phyloP scores from a whole-genome alignment of 768 basidiomycete genomes.

The Kwoniella heveanensis region DNA sequence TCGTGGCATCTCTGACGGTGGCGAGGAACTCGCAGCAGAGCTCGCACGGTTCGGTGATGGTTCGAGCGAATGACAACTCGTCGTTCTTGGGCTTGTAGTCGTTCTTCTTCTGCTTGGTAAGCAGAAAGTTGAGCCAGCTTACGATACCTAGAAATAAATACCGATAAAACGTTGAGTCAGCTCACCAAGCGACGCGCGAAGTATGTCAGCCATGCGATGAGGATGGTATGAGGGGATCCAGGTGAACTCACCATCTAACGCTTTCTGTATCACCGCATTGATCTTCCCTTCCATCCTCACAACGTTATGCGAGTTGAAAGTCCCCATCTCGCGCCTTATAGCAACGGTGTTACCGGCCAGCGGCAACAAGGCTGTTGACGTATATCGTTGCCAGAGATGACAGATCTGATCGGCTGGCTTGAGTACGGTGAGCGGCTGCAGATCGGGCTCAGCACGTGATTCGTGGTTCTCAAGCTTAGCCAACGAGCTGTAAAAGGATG shows the following conservation, averaged over 20 bases:
- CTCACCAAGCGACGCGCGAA: too few relatives aligned
- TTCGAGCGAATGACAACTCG: constrained; percentile 88
- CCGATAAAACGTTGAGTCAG: neutral
- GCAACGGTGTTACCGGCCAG: constrained; percentile 77
- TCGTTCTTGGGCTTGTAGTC: constrained; percentile 98
- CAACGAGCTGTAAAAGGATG: constrained; percentile 62
- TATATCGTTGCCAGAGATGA: constrained; percentile 96
- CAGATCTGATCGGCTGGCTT: constrained; percentile 79
- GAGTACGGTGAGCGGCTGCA: constrained; percentile 69
- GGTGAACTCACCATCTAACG: constrained; percentile 71
- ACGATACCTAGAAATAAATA: constrained; percentile 63
- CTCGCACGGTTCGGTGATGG: constrained; percentile 90
- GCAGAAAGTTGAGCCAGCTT: constrained; percentile 71
- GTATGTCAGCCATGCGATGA: neutral
- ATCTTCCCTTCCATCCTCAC: constrained; percentile 80
- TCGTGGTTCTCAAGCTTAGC: constrained; percentile 73
- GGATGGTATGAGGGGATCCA: too few relatives aligned
- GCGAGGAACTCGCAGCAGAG: constrained; percentile 82
- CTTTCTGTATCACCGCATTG: constrained; percentile 75
- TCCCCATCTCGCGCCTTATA: constrained; percentile 84
- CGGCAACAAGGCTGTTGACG: constrained; percentile 84
- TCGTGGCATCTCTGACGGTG: constrained; percentile 74
- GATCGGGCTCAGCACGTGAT: constrained; percentile 74
- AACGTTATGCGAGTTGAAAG: constrained; percentile 85
- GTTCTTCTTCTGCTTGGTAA: constrained; percentile 89